A percentile compares a stretch with the other conserved stretches of the same genome.
Conservation (phyloP, 2,329 filamentous ascomycete genomes). For the Aplosporella prunicola region DNA sequence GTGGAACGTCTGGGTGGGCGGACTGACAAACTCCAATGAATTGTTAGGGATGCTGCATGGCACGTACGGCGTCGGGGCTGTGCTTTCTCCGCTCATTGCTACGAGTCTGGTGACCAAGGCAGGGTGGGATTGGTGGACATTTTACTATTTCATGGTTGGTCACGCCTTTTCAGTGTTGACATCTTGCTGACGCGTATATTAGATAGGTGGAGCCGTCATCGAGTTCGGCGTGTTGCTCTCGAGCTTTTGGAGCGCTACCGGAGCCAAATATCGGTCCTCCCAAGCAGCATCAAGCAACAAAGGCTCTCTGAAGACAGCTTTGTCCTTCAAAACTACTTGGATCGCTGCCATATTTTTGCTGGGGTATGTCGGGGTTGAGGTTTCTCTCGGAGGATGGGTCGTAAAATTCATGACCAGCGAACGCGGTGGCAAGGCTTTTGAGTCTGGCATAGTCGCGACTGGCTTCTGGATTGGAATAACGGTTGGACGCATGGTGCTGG, state of each 20-base stretch:
- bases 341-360: conserved; percentile 63
- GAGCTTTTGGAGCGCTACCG: conserved; percentile 57
- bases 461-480: conserved; percentile 16
- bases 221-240: conserved; percentile 44
- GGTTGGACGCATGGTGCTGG: conserved; percentile 12
- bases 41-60: conserved; percentile 64
- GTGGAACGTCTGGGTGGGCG: conserved; percentile 56
- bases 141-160: conserved; percentile 66
- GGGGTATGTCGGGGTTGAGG: conserved; percentile 70
- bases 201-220: conserved; percentile 46
- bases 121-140: conserved; percentile 56
- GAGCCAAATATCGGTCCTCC: conserved; percentile 45
- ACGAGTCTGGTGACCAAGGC: conserved; percentile 62
- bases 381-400: conserved; percentile 70
- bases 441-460: conserved; percentile 12
- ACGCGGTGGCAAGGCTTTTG: conserved; percentile 35
- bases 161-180: conserved; percentile 28
- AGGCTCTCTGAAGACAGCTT: conserved; percentile 42
- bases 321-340: conserved; percentile 54
- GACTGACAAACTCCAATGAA: conserved; percentile 65
- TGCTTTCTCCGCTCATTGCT: conserved; percentile 59
- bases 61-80: conserved; percentile 62
- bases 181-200: neutral
- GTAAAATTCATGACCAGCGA: conserved; percentile 79
- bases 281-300: conserved; percentile 25